A percentile compares a stretch with the other conserved stretches of the same genome.
These are phyloP conservation scores for Poa annua DNA, from an alignment of 176 grass and related monocot species.

Conservation along the genomic window DNA sequence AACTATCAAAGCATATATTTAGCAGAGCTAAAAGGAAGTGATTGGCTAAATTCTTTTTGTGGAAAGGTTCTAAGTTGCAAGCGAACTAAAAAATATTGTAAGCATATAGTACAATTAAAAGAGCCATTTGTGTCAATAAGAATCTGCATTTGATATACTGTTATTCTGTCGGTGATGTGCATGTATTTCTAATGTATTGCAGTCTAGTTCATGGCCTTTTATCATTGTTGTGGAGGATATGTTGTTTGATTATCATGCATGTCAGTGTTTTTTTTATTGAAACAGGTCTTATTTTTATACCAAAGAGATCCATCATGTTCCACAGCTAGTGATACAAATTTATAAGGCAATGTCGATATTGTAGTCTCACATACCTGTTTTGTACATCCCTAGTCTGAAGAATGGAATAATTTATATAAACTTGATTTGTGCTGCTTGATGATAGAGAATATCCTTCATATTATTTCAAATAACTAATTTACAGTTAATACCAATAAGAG, in stretches of 20 bases:
- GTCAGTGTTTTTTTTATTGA: neutral
- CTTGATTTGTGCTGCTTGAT: constrained; percentile 4
- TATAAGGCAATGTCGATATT: neutral
- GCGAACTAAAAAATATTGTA: neutral
- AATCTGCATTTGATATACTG: neutral
- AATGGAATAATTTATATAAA: constrained; percentile 15
- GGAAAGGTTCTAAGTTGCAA: neutral
- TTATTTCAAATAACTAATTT: neutral
- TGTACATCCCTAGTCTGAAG: neutral
- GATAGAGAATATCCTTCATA: neutral
- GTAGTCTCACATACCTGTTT: neutral
- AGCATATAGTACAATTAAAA: neutral
- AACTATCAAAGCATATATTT: neutral
- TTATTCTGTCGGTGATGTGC: neutral
- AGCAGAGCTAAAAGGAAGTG: neutral
- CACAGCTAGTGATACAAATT: neutral
- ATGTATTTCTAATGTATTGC: neutral
- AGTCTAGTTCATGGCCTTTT: neutral
- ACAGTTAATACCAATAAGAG: neutral
- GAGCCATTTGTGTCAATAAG: neutral
- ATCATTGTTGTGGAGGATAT: neutral
- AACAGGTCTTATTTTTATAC: neutral
- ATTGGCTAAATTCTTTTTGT: neutral
- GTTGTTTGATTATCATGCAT: neutral
- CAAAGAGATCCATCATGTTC: neutral